Conservation (phyloP, 768 basidiomycete species). For the Lepiota subincarnata region DNA sequence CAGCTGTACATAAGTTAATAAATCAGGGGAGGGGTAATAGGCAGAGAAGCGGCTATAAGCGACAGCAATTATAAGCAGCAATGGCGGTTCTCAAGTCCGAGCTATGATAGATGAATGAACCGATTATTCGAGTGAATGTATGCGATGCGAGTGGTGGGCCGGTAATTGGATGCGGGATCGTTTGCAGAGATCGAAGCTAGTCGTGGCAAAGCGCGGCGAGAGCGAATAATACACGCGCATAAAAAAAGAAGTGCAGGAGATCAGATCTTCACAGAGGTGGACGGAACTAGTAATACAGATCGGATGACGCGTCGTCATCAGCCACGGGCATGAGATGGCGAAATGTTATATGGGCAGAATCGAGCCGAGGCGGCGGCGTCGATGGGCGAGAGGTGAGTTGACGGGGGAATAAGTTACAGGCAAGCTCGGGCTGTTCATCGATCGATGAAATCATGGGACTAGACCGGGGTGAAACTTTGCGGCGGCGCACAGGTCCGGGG, state of each 20-base stretch:
- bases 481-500: slow-evolving; percentile 55
- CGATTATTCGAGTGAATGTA: slow-evolving; percentile 1
- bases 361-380: slow-evolving; percentile 33
- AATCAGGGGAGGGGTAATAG: slow-evolving; percentile 9
- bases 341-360: slow-evolving; percentile 48
- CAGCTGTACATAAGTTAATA: slow-evolving; percentile 9
- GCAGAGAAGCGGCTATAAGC: slow-evolving; percentile 3
- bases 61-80: slow-evolving; percentile 6
- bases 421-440: slow-evolving; percentile 7
- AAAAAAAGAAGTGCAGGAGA: slow-evolving; percentile 1
- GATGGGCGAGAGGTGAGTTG: slow-evolving; percentile 16
- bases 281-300: slow-evolving; percentile 29
- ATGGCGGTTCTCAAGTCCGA: slow-evolving; percentile 2
- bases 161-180: not conserved
- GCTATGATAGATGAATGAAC: not conserved
- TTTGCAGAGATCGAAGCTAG: not conserved
- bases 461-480: slow-evolving; percentile 49
- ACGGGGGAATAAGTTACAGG: slow-evolving; percentile 9
- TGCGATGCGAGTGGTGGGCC: slow-evolving; percentile 6
- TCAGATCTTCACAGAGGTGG: slow-evolving; percentile 19
- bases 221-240: not conserved
- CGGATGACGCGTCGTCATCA: slow-evolving; percentile 27
- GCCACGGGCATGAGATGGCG: slow-evolving; percentile 62
- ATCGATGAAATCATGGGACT: slow-evolving; percentile 34
- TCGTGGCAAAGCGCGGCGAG: slow-evolving; percentile 1